Conservation (phyloP, 257 asterid species). For the Solanum medicagineum region DNA sequence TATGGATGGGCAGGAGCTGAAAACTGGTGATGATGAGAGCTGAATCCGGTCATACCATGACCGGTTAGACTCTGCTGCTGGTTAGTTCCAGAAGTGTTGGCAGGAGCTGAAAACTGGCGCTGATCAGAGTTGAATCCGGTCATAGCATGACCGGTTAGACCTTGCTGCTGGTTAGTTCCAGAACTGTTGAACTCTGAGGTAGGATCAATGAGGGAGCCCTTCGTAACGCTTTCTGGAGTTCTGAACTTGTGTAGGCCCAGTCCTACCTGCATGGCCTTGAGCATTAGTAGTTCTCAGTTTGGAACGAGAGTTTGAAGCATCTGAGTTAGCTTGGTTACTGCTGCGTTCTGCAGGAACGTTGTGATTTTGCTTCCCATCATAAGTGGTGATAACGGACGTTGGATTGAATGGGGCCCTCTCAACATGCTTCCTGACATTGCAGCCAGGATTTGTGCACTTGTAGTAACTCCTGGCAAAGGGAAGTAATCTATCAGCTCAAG, state of each 20-base stretch:
- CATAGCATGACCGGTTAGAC: too few relatives aligned
- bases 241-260: constrained; percentile 40
- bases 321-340: constrained; percentile 39
- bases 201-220: constrained; percentile 25
- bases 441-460: constrained; percentile 72
- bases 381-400: constrained; percentile 62
- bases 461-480: constrained; percentile 62
- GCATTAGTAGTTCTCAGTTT: constrained; percentile 13
- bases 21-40: too few relatives aligned
- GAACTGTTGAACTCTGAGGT: constrained; percentile 23
- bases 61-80: too few relatives aligned
- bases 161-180: constrained; percentile 25
- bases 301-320: constrained; percentile 1
- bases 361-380: constrained; percentile 81
- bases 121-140: too few relatives aligned
- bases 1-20: constrained; percentile 11
- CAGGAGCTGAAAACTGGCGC: too few relatives aligned
- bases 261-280: constrained; percentile 22
- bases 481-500: background rate
- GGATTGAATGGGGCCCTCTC: constrained; percentile 75
- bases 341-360: constrained; percentile 68
- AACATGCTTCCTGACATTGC: constrained; percentile 72
- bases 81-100: too few relatives aligned
- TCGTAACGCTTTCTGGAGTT: constrained; percentile 26
- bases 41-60: too few relatives aligned